A percentile compares a stretch with the other conserved stretches of the same genome.
These are phyloP conservation scores for Geotrichum reessii DNA, from an alignment of 1,139 yeast species.

Conservation along the genomic window DNA sequence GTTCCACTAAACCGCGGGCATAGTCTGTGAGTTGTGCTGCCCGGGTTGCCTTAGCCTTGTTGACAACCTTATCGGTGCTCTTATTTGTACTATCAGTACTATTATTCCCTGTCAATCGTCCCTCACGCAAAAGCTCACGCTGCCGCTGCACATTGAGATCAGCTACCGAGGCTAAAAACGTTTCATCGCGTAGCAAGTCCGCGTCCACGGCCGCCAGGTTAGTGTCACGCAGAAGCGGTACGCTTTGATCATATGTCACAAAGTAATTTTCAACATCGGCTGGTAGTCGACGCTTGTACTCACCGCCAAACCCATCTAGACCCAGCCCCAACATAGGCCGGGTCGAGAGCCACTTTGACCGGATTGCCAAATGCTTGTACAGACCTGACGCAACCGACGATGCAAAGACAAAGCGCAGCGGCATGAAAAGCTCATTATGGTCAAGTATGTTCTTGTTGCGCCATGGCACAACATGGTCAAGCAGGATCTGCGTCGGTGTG, in stretches of 20 bases:
- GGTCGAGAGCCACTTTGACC: slow-evolving; percentile 14
- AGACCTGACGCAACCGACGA: slow-evolving; percentile 21
- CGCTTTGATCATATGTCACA: slow-evolving; percentile 16
- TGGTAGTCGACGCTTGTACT: slow-evolving; percentile 5
- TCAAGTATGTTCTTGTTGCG: slow-evolving; percentile 21
- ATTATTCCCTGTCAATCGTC: not conserved
- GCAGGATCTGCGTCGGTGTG: slow-evolving; percentile 22
- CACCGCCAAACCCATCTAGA: slow-evolving; percentile 4
- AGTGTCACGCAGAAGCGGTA: slow-evolving; percentile 13
- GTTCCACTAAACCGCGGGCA: slow-evolving; percentile 6
- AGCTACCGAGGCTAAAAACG: slow-evolving; percentile 9
- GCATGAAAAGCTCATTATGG: slow-evolving; percentile 14
- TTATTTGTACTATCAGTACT: not conserved
- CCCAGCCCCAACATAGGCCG: slow-evolving; percentile 22
- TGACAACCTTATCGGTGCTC: not conserved
- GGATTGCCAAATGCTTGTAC: slow-evolving; percentile 16
- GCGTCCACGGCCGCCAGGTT: slow-evolving; percentile 10
- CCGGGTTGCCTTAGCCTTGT: not conserved
- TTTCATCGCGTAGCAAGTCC: slow-evolving; percentile 6
- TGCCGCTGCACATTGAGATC: slow-evolving; percentile 9
- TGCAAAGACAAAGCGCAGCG: slow-evolving; percentile 21
- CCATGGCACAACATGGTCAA: slow-evolving; percentile 24
- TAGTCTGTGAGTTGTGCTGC: slow-evolving; percentile 1
- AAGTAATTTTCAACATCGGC: slow-evolving; percentile 15
- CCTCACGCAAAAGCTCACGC: not conserved